Evolutionary conservation across 768 basidiomycete genomes (phyloP).

Genomic region (Trametes coccinea): DNA sequence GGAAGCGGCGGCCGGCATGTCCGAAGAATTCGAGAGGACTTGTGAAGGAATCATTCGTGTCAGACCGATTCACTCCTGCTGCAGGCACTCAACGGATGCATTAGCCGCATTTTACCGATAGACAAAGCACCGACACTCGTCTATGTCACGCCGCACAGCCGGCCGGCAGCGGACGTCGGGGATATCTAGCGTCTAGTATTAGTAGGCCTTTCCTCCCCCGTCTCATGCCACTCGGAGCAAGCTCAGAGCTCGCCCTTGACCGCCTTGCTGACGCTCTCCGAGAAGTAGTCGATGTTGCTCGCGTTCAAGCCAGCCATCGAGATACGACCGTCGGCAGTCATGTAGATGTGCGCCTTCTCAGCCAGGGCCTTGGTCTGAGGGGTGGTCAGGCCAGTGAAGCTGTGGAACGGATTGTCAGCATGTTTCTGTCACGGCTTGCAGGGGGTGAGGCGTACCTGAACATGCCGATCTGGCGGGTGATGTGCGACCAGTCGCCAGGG

Average conservation of each 20-base stretch:
- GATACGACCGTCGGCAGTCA: constrained; percentile 92
- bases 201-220: background rate
- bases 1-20: background rate
- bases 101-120: constrained; percentile 16
- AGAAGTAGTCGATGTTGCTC: constrained; percentile 87
- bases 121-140: constrained; percentile 11
- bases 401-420: constrained; percentile 8
- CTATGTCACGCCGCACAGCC: constrained; percentile 1
- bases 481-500: constrained; percentile 93
- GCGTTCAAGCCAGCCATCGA: constrained; percentile 91
- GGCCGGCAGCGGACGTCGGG: background rate
- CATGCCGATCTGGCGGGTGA: constrained; percentile 97
- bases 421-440: background rate
- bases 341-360: constrained; percentile 88
- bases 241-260: constrained; percentile 70
- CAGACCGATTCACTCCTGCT: background rate
- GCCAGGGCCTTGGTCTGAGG: constrained; percentile 81
- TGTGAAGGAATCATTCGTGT: constrained; percentile 5
- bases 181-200: constrained; percentile 7
- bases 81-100: background rate
- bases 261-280: constrained; percentile 79
- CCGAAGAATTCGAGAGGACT: constrained; percentile 2
- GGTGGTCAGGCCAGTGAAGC: constrained; percentile 84
- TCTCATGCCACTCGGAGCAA: background rate
- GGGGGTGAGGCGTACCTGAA: constrained; percentile 65